Percentiles rank a stretch among this genome's conserved stretches.
Evolutionary conservation across 768 basidiomycete species (phyloP).

Genomic region (Lyophyllum semitale): DNA sequence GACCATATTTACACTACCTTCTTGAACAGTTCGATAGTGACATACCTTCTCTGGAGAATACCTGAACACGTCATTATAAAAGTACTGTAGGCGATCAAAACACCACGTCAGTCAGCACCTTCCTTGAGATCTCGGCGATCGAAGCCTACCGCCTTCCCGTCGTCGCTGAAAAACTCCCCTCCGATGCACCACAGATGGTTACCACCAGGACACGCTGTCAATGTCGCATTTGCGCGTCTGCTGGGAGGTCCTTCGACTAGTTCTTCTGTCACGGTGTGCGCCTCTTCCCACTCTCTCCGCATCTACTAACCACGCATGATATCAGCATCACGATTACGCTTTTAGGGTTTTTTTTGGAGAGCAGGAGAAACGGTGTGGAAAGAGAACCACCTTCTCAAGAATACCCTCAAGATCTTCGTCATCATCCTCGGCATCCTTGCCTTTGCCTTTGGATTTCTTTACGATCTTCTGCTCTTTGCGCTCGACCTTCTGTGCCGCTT

Average conservation of each 20-base stretch:
- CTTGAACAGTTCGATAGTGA: not conserved
- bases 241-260: conserved; percentile 81
- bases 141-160: conserved; percentile 79
- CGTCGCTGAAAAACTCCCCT: conserved; percentile 87
- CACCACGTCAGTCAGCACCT: too few relatives aligned
- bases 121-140: too few relatives aligned
- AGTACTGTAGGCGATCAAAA: conserved; percentile 50
- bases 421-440: conserved; percentile 56
- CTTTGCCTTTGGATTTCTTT: conserved; percentile 40
- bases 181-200: conserved; percentile 85
- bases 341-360: not conserved
- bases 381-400: conserved; percentile 64
- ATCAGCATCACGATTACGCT: not conserved
- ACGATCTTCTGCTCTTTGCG: conserved; percentile 65
- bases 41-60: conserved; percentile 80
- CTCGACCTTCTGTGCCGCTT: conserved; percentile 66
- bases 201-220: conserved; percentile 79
- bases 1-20: not conserved
- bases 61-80: conserved; percentile 86
- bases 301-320: conserved; percentile 53
- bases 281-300: conserved; percentile 80
- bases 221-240: conserved; percentile 79
- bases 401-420: conserved; percentile 84
- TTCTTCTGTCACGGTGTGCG: conserved; percentile 85
- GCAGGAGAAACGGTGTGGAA: not conserved